Evolutionary conservation across 495 filamentous ascomycete species (phyloP).

Genomic region (Rusavskia elegans): DNA sequence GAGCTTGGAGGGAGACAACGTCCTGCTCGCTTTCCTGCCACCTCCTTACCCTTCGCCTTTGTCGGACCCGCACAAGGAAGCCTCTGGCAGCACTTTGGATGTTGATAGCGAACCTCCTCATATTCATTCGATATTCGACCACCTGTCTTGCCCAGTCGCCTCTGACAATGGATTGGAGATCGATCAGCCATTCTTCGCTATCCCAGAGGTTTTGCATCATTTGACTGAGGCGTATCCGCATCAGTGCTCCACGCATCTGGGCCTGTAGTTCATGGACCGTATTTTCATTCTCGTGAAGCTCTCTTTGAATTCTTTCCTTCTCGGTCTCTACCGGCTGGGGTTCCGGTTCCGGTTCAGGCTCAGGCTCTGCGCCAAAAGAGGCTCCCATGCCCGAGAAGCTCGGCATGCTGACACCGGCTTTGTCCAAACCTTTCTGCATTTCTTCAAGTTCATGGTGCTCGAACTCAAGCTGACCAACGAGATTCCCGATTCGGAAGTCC

Average conservation of each 20-base stretch:
- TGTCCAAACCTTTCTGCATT: slow-evolving; percentile 91
- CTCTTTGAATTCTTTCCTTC: slow-evolving; percentile 74
- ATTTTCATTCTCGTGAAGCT: slow-evolving; percentile 59
- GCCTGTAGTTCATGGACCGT: slow-evolving; percentile 68
- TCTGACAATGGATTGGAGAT: slow-evolving; percentile 71
- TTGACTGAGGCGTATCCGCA: slow-evolving; percentile 61
- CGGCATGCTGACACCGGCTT: slow-evolving; percentile 86
- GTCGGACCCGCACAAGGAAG: slow-evolving; percentile 54
- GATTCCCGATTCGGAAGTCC: slow-evolving; percentile 92
- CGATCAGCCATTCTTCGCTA: slow-evolving; percentile 56
- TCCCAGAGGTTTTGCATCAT: slow-evolving; percentile 89
- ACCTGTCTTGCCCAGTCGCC: slow-evolving; percentile 69
- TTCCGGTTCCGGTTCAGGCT: slow-evolving; percentile 42
- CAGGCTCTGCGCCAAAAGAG: slow-evolving; percentile 75
- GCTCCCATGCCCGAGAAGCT: slow-evolving; percentile 95
- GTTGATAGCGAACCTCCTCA: slow-evolving; percentile 56
- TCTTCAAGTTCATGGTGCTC: slow-evolving; percentile 95
- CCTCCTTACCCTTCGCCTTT: slow-evolving; percentile 41
- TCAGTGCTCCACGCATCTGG: slow-evolving; percentile 66
- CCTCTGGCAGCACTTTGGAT: slow-evolving; percentile 71
- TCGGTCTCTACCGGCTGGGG: slow-evolving; percentile 72
- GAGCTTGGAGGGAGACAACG: slow-evolving; percentile 67
- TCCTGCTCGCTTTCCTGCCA: slow-evolving; percentile 57
- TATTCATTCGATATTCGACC: slow-evolving; percentile 58
- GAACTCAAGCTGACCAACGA: slow-evolving; percentile 93